Percentiles rank a stretch among this genome's conserved stretches.
Conservation (phyloP, 192 early-diverging fungal genomes). For the Coemansia sp. region DNA sequence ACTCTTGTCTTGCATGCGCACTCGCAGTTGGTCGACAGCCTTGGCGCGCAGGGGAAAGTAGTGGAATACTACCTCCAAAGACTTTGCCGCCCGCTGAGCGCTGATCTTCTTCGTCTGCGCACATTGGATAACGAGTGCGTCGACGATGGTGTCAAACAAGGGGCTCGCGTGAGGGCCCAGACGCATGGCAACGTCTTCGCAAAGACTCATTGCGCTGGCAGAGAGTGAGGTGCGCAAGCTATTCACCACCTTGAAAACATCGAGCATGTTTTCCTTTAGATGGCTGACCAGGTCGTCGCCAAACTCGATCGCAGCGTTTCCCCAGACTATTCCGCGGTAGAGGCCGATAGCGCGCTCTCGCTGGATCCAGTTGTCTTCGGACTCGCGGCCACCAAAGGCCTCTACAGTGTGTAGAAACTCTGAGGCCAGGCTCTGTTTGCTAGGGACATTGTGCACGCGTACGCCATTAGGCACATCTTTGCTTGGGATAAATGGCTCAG, state of each 20-base stretch:
- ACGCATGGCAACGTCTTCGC: constrained; percentile 49
- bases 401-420: constrained; percentile 40
- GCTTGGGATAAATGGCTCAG: constrained; percentile 35
- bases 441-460: constrained; percentile 41
- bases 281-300: constrained; percentile 34
- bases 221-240: constrained; percentile 55
- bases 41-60: constrained; percentile 46
- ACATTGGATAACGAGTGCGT: constrained; percentile 44
- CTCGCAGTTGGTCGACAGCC: constrained; percentile 30
- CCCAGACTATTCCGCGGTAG: constrained; percentile 55
- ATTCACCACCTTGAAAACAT: constrained; percentile 42
- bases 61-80: constrained; percentile 34
- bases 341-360: constrained; percentile 47
- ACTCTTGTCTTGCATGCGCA: constrained; percentile 49
- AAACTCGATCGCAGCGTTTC: constrained; percentile 47
- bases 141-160: constrained; percentile 38
- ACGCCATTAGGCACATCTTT: constrained; percentile 30
- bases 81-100: constrained; percentile 45
- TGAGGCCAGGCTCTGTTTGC: constrained; percentile 26
- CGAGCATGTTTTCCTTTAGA: constrained; percentile 41
- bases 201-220: constrained; percentile 36
- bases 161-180: constrained; percentile 42
- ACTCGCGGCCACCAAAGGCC: constrained; percentile 45
- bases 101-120: constrained; percentile 53
- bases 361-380: constrained; percentile 53